Evolutionary conservation across 371 early-diverging fungal genomes (phyloP), one percentile per base, ranked within the genome.

Genomic region (Mortierella sp.): DNA sequence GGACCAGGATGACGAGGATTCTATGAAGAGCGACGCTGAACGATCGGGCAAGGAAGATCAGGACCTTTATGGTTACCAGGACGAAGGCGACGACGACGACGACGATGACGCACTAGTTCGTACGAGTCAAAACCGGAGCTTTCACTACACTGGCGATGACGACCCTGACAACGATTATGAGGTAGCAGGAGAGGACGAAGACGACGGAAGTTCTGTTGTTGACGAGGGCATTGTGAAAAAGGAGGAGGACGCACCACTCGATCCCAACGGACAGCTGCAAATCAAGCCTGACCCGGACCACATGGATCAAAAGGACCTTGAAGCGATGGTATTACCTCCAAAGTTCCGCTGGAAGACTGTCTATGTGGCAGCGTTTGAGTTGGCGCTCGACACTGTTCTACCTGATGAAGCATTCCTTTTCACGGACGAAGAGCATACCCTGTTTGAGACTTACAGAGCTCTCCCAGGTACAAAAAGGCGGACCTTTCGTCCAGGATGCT

Each of bases 361-460:
- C 81, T 93, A 93, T 72, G 91, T 91, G 2, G 91, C 92, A 28
- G 90, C 91, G 31, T 90, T 93, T 31, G 90, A 92, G 68, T 71
- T 87, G 3, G 92, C 94, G n/a, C 68, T 93, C 38, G 84, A 90
- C 1, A 91, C 91, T 1, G 93, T 94, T 1, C 76, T 94, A 24
- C 83, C 90, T 6, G 88, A 78, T 9, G 95, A 94, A 68, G 58
- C 82, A 0, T 90, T 90, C 79, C 77, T 94, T 14, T 93, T 94
- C 72, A 87, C 89, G 1, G 83, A 88, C 28, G 77, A 87, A 9
- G 95, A 94, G 71, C 79, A 88, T 1, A 58, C 81, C n/a, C 50
- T 86, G 1, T 88, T 92, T 45, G 82, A 84, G 24, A 78, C 80
- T 1, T 93, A 89, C 54, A 77, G 85, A 65, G 57, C 65, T 3